These are phyloP conservation scores for Yamagishiella unicocca DNA, from an alignment of 139 green algal genomes.

Conservation along the genomic window DNA sequence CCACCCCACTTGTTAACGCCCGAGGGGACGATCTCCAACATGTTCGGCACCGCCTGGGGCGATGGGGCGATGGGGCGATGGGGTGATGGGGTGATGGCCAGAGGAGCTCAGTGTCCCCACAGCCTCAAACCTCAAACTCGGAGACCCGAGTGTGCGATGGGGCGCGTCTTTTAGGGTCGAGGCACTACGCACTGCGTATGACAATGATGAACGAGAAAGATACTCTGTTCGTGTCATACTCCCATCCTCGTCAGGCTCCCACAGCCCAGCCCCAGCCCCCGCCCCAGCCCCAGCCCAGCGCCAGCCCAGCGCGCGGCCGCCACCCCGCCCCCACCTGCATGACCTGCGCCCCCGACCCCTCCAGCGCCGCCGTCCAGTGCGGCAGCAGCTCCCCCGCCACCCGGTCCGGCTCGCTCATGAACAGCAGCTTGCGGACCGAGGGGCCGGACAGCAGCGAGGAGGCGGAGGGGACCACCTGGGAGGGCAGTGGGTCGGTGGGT, in stretches of 20 bases:
- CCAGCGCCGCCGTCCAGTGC: slow-evolving; percentile 64
- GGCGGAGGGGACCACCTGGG: slow-evolving; percentile 53
- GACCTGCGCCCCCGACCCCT: slow-evolving; percentile 7
- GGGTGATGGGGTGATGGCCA: no score
- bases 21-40: slow-evolving; percentile 94
- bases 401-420: slow-evolving; percentile 72
- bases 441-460: slow-evolving; percentile 70
- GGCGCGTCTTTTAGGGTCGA: no score
- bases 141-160: no score
- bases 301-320: no score
- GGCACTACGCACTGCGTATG: no score
- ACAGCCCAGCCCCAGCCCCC: no score
- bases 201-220: no score
- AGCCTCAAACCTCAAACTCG: no score
- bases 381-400: slow-evolving; percentile 70
- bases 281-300: not conserved
- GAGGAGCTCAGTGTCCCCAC: no score
- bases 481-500: not conserved
- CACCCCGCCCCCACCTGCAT: slow-evolving; percentile 49
- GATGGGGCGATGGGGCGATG: not conserved
- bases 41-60: slow-evolving; percentile 89
- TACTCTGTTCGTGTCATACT: no score
- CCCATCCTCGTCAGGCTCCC: no score
- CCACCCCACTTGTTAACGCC: slow-evolving; percentile 92
- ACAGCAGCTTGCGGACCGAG: slow-evolving; percentile 89